Conservation (phyloP, 331 rosid species). For the Dryas integrifolia region DNA sequence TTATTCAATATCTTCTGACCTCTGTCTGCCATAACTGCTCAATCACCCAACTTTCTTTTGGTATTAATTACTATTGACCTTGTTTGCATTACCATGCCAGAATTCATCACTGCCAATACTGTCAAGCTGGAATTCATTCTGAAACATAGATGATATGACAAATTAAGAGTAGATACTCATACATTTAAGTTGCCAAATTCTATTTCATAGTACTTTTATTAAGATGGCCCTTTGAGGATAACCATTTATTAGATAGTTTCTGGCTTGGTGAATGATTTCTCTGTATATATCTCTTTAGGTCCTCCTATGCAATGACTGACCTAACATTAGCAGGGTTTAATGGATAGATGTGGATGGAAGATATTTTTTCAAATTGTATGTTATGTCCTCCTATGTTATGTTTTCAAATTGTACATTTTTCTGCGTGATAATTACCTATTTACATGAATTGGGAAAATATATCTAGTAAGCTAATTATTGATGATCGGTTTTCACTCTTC, state of each 20-base stretch:
- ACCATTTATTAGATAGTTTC: background rate
- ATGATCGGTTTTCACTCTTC: slow-evolving; percentile 12
- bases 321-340: too few species aligned
- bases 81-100: background rate
- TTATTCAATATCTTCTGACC: background rate
- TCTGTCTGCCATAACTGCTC: slow-evolving; percentile 1
- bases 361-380: background rate
- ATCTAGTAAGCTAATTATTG: slow-evolving; percentile 1
- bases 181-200: background rate
- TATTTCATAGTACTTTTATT: background rate
- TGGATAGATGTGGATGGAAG: background rate
- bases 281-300: too few species aligned
- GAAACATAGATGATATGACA: background rate
- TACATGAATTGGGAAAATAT: background rate
- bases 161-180: background rate
- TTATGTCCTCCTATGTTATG: background rate
- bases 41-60: background rate
- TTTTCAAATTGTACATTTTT: background rate
- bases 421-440: background rate
- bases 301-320: too few species aligned
- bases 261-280: background rate
- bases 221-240: background rate
- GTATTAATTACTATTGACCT: background rate
- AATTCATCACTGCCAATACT: background rate
- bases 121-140: background rate